Evolutionary conservation across 495 filamentous ascomycete species (phyloP).

Genomic region (Podospora australis): DNA sequence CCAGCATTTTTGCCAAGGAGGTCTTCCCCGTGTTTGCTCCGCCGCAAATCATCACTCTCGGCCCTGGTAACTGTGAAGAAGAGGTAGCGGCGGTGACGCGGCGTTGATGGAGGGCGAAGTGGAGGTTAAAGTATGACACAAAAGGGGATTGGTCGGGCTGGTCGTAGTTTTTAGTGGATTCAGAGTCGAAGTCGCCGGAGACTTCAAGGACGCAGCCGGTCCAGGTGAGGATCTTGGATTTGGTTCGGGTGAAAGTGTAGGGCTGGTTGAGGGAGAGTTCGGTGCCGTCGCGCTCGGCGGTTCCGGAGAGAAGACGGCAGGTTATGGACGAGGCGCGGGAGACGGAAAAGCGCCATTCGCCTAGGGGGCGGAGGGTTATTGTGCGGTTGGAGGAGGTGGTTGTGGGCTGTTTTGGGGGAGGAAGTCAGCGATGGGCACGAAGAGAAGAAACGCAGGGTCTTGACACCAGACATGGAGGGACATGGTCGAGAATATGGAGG

Average conservation of each 20-base stretch:
- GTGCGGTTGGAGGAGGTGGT: conserved; percentile 22
- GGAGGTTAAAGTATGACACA: conserved; percentile 74
- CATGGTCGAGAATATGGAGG: too few relatives aligned
- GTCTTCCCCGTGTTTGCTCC: conserved; percentile 80
- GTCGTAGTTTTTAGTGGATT: conserved; percentile 43
- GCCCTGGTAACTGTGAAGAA: conserved; percentile 41
- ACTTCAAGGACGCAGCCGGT: conserved; percentile 82
- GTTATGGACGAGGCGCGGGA: conserved; percentile 47
- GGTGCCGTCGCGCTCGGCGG: conserved; percentile 92
- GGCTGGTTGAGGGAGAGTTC: conserved; percentile 75
- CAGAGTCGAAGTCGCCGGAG: conserved; percentile 38
- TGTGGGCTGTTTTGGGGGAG: conserved; percentile 1
- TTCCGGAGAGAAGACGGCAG: conserved; percentile 60
- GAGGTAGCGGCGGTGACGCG: too few relatives aligned
- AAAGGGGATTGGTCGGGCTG: conserved; percentile 86
- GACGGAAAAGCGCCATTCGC: conserved; percentile 93
- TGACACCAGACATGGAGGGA: too few relatives aligned
- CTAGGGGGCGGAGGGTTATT: conserved; percentile 38
- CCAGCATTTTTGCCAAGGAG: conserved; percentile 71
- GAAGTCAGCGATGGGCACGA: conserved; percentile 3
- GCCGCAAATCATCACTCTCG: conserved; percentile 79
- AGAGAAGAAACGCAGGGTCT: not conserved
- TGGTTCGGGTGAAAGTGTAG: conserved; percentile 78
- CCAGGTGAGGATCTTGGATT: conserved; percentile 86
- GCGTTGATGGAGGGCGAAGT: conserved; percentile 71